Percentiles rank a stretch among this genome's conserved stretches.
These are phyloP conservation scores for Poa annua DNA, from an alignment of 176 grass and related monocot species.

Conservation along the genomic window DNA sequence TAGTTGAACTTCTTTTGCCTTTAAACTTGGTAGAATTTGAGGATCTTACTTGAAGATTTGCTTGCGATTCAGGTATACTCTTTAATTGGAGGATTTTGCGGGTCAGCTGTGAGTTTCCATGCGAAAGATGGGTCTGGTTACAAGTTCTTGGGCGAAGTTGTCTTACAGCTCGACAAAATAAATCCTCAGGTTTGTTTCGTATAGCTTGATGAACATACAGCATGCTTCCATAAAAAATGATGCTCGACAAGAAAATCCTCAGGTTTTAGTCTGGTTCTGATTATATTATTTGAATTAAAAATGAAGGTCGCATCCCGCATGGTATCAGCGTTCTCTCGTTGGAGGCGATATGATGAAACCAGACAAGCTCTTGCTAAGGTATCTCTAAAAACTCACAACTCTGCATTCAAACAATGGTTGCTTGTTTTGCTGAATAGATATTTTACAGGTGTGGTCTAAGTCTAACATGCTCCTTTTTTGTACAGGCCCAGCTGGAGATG, in stretches of 20 bases:
- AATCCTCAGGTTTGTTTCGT: slow-evolving; percentile 79
- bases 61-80: slow-evolving; percentile 68
- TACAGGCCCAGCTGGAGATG: slow-evolving; percentile 91
- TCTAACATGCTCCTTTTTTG: slow-evolving; percentile 7
- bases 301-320: slow-evolving; percentile 90
- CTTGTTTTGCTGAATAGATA: background rate
- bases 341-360: slow-evolving; percentile 79
- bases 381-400: background rate
- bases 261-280: background rate
- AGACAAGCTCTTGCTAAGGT: slow-evolving; percentile 93
- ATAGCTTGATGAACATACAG: background rate
- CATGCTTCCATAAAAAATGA: background rate
- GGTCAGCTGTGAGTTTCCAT: slow-evolving; percentile 92
- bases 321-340: slow-evolving; percentile 91
- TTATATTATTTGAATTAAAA: slow-evolving; percentile 28
- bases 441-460: background rate
- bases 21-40: slow-evolving; percentile 20
- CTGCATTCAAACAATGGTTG: background rate
- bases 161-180: slow-evolving; percentile 94
- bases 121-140: slow-evolving; percentile 98
- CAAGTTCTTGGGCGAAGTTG: slow-evolving; percentile 90
- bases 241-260: too few species aligned
- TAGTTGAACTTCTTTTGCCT: background rate
- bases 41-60: slow-evolving; percentile 29
- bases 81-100: slow-evolving; percentile 89